Percentiles rank a stretch among this genome's conserved stretches.
These are phyloP conservation scores for Raffaelea deltoideospora DNA, from an alignment of 2,329 filamentous ascomycete genomes.

Conservation along the genomic window DNA sequence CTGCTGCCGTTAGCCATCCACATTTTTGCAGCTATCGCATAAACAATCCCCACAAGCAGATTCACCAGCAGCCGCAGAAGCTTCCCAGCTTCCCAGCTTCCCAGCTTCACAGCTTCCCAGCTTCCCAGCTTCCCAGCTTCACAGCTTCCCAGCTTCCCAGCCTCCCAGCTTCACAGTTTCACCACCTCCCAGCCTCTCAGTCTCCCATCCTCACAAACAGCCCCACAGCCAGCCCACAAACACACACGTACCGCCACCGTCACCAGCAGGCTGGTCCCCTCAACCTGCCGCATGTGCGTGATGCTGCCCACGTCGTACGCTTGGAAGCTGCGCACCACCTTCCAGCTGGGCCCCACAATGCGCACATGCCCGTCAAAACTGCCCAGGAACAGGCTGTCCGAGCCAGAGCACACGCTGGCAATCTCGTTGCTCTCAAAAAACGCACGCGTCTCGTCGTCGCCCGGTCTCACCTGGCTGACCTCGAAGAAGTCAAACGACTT, in stretches of 20 bases:
- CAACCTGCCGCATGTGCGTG: conserved; percentile 83
- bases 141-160: no score
- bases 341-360: conserved; percentile 78
- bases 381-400: conserved; percentile 79
- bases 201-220: no score
- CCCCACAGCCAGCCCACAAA: background rate
- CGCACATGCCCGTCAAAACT: conserved; percentile 74
- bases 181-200: conserved; percentile 8
- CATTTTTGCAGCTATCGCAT: no score
- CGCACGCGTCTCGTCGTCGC: conserved; percentile 62
- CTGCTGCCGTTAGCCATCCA: no score
- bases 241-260: conserved; percentile 53
- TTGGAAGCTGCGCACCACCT: conserved; percentile 71
- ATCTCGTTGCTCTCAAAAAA: conserved; percentile 74
- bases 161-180: no score
- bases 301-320: conserved; percentile 70
- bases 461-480: conserved; percentile 67
- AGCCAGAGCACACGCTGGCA: conserved; percentile 71
- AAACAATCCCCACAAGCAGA: no score
- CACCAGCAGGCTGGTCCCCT: conserved; percentile 71
- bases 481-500: conserved; percentile 99
- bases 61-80: no score
- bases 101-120: no score
- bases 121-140: no score
- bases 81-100: no score